phyloP scores from a whole-genome alignment of 257 asterid genomes.

The Thymus quinquecostatus region DNA sequence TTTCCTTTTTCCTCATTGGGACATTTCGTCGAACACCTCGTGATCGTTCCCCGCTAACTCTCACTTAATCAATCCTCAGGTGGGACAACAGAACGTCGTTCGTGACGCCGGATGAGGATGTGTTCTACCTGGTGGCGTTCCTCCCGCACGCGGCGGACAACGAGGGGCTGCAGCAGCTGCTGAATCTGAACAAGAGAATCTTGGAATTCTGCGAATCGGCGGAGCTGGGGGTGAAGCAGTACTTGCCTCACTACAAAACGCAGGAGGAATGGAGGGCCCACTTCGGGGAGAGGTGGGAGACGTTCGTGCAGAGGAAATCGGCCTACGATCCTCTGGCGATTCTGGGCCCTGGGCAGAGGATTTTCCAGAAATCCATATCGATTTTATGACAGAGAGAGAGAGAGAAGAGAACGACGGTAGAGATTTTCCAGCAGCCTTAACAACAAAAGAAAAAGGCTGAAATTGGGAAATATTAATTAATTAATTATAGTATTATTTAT shows the following conservation, averaged over 20 bases:
- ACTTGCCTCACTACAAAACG: slow-evolving; percentile 69
- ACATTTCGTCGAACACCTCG: slow-evolving; percentile 27
- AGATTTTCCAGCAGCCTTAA: neutral
- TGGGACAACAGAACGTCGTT: slow-evolving; percentile 87
- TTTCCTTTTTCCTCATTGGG: neutral
- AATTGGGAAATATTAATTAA: neutral
- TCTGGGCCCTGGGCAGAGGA: slow-evolving; percentile 92
- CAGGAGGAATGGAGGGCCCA: slow-evolving; percentile 82
- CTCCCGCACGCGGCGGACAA: slow-evolving; percentile 66
- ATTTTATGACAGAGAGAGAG: slow-evolving; percentile 48
- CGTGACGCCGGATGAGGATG: slow-evolving; percentile 78
- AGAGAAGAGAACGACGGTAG: slow-evolving; percentile 7
- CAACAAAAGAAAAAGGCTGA: neutral
- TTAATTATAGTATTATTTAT: too few species aligned
- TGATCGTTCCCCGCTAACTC: neutral
- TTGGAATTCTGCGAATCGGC: slow-evolving; percentile 62
- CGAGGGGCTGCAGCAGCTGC: slow-evolving; percentile 49
- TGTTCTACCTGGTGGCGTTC: slow-evolving; percentile 81
- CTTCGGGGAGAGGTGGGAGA: slow-evolving; percentile 76
- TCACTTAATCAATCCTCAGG: slow-evolving; percentile 37
- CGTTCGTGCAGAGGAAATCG: slow-evolving; percentile 69
- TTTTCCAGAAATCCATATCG: slow-evolving; percentile 67
- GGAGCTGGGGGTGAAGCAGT: slow-evolving; percentile 77
- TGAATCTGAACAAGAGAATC: slow-evolving; percentile 56
- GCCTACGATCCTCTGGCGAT: slow-evolving; percentile 83